Evolutionary conservation across 2,329 filamentous ascomycete genomes (phyloP).

Genomic region (Pyricularia sp.): DNA sequence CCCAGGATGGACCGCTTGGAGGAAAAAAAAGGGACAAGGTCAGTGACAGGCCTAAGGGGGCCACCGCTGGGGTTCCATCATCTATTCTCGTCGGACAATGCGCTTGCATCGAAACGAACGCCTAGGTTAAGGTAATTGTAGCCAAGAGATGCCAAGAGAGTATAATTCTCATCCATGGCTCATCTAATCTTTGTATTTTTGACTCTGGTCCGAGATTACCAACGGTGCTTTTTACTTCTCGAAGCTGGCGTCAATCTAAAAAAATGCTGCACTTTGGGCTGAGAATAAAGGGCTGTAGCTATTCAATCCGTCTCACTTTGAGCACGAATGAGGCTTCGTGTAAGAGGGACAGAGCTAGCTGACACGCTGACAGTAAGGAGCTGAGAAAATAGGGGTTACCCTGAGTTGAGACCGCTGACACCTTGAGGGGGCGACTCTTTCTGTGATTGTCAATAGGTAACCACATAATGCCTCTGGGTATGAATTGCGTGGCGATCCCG

Average conservation of each 20-base stretch:
- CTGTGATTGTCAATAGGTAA: not conserved
- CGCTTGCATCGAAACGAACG: not conserved
- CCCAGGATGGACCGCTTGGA: not conserved
- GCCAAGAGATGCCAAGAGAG: not conserved
- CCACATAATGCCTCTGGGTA: not conserved
- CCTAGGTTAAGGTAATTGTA: not conserved
- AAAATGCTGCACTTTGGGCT: not conserved
- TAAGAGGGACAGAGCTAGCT: not conserved
- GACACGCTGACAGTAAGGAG: not conserved
- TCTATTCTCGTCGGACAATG: not conserved
- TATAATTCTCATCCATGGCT: not conserved
- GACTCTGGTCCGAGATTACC: not conserved
- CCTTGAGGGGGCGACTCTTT: not conserved
- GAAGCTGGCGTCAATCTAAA: not conserved
- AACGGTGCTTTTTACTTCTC: not conserved
- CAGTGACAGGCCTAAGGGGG: not conserved
- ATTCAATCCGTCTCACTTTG: not conserved
- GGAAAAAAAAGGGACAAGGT: not conserved
- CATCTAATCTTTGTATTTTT: not conserved
- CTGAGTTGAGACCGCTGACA: too few species aligned
- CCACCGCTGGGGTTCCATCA: not conserved
- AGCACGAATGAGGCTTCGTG: not conserved
- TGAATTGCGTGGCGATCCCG: not conserved
- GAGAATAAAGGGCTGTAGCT: not conserved
- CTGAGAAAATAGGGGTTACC: not conserved